Base-by-base conservation (phyloP, 1,284 basidiomycete species). In the Ustilago sp. region DNA sequence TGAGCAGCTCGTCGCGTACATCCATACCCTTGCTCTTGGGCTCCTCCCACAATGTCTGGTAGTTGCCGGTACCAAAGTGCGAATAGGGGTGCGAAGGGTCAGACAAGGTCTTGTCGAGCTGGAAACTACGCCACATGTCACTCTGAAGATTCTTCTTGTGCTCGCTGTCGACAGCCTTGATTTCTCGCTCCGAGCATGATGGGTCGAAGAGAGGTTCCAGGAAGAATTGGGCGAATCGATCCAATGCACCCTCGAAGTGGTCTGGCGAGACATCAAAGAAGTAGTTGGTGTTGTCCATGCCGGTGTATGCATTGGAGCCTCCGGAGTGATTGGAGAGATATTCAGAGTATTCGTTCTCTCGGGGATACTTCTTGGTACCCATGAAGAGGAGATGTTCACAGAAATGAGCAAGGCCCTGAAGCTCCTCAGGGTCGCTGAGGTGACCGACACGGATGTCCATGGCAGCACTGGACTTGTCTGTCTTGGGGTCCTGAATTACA, bases 381-480 rank as follows among this genome's bases (percentile, higher is more conserved):
- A 99, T 93, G 87, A 99, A 99, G 77, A 98, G 88, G 62, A 99
- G 87, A 87, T 99, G 96, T 87, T 99, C 96, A 87, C 95, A 94
- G 83, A 94, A 94, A 86, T 95, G 93, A 62, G 94, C 94, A 51
- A 94, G 89, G 48, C 94, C 94, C 17, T 84, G 86, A 11, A 88
- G 73, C 63, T 87, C 86, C 23, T 83, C 77, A 7, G 96, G 97
- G 86, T 99, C 97, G 50, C 90, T 91, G 67, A 99, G 88, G 87
- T 99, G 96, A 2, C 97, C 97, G 1, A 98, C 95, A 19, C 93
- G 93, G 53, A 99, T 94, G 87, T 97, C 94, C 86, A 99, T 89
- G 81, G 94, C 94, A 0, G 96, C 97, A 0, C 94, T 94, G 6
- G 94, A 93, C 88, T 97, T 98, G 88, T 99, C 97, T 7, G 94